Evolutionary conservation across 1,284 basidiomycete genomes (phyloP), one percentile per base, ranked within the genome.

Genomic region (Papiliotrema fonsecae): DNA sequence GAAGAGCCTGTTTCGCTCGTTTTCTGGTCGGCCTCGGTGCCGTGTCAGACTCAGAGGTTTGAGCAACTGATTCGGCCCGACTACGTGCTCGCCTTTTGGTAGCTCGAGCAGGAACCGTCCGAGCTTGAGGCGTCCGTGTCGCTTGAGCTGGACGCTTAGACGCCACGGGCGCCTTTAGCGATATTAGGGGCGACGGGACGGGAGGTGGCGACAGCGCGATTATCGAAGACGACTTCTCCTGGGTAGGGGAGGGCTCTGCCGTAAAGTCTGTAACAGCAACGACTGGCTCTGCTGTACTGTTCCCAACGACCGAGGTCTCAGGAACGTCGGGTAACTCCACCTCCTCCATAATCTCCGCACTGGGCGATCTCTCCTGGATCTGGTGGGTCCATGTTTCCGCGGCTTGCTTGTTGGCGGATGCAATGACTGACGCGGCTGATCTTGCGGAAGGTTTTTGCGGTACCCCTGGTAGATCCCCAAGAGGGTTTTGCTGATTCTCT

Each of bases 401-500:
- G 42, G 47, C 30, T 45, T 55, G 45, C 31, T 52, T 13, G 28
- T 60, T 61, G 2, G 66, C 59, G 10, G 43, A 48, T 3, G 62
- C 60, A 11, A 69, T 55, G 24, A 69, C 55, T 2, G 54, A 55
- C 0, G 56, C 58, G 0, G 67, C 67, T 0, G 64, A 55, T 25
- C 47, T 52, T 39, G 42, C 46, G 14, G 16, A 31, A 24, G 45
- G 37, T 16, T 26, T 49, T 45, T n/a, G 35, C 52, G 7, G 22
- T n/a, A 30, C 30, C 22, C 18, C 37, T 36, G 1, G 38, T 45
- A 2, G 39, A 40, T 7, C 21, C 51, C 61, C 63, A 26, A 69
- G 58, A 3, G 69, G 67, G 40, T 69, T 71, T 21, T 50, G 49
- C n/a, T 57, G 56, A 7, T 55, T 34, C 18, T 64, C 60, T 25